Base-by-base conservation (phyloP, 2,329 filamentous ascomycete genomes). In the Diaporthe longicolla region DNA sequence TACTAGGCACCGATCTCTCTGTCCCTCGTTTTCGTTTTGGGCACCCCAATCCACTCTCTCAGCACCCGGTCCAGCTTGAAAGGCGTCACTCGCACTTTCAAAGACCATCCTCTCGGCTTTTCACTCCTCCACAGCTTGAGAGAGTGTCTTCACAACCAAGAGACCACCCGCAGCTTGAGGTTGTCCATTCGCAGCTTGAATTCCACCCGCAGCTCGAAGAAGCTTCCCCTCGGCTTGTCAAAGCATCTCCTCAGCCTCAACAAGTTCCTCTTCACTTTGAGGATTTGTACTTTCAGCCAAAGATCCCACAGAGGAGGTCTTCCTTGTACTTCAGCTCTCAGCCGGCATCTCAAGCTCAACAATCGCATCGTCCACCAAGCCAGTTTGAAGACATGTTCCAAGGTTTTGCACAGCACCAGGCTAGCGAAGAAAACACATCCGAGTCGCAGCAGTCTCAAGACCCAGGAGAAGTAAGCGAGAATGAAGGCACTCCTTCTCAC, bases 41-140 rank as follows among this genome's bases (percentile, higher is more conserved):
- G 9, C 74, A 75, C 24, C 68, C 71, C 35, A 74, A 75, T 24
- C 74, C 74, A 19, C 72, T 75, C 13, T 55, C 58, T 29, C 71
- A 73, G 54, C 74, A 75, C 71, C 74, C 74, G 1, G 48, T 75
- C 17, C 6, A 55, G 21, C 26, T 71, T 35, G 71, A 61, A n/a
- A 17, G 29, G 45, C 15, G 11, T 26, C 57, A 26, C 43, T 21
- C 43, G 13, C 61, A 52, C 29, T 48, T 40, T 37, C 26, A 37
- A 24, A 24, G 21, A 11, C 13, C 24, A n/a, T n/a, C 29, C 52
- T 52, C 45, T n/a, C 26, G 50, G 63, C 63, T 32, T 26, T 15
- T 21, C 29, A 50, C 26, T 21, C 45, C 63, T 37, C 9, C 45
- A n/a, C 32, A 52, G 29, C 45, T 52, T 43, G 40, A 43, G 40